Conservation (phyloP, 345 rosid genomes). For the Jatropha curcas region DNA sequence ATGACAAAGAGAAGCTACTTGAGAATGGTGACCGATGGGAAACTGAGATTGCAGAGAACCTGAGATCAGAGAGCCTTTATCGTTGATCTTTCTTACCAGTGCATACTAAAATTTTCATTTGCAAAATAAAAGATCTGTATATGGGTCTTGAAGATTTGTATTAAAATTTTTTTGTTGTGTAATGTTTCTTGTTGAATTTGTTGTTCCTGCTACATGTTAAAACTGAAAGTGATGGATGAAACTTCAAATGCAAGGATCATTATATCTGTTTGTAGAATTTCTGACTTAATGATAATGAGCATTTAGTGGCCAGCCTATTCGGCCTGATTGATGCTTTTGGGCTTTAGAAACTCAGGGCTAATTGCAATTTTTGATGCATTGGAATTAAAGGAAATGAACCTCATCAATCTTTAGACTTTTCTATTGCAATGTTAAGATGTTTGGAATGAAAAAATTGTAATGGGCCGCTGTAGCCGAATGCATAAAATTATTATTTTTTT, state of each 20-base stretch:
- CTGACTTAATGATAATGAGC: neutral
- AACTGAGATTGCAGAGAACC: conserved; percentile 95
- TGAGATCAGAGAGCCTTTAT: conserved; percentile 91
- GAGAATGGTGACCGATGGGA: conserved; percentile 99
- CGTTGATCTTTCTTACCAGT: conserved; percentile 43
- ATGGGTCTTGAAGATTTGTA: conserved; percentile 24
- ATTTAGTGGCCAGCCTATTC: neutral
- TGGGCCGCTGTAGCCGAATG: no score
- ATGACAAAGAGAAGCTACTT: conserved; percentile 94
- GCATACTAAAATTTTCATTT: neutral
- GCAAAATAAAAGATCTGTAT: conserved; percentile 34
- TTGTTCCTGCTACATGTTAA: conserved; percentile 10
- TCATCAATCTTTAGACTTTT: no score
- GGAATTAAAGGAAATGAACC: neutral
- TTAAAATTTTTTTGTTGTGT: conserved; percentile 3
- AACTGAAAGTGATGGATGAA: neutral
- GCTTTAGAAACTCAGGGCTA: neutral
- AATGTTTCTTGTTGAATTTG: conserved; percentile 9
- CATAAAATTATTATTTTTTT: no score
- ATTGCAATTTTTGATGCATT: neutral
- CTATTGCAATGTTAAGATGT: no score
- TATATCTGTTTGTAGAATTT: neutral
- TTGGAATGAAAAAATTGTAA: no score
- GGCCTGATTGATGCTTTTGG: neutral
- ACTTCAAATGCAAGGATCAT: neutral